A percentile compares a stretch with the other conserved stretches of the same genome.
These are phyloP conservation scores for Nevesoporus exiguus DNA, from an alignment of 768 basidiomycete species.

Conservation along the genomic window DNA sequence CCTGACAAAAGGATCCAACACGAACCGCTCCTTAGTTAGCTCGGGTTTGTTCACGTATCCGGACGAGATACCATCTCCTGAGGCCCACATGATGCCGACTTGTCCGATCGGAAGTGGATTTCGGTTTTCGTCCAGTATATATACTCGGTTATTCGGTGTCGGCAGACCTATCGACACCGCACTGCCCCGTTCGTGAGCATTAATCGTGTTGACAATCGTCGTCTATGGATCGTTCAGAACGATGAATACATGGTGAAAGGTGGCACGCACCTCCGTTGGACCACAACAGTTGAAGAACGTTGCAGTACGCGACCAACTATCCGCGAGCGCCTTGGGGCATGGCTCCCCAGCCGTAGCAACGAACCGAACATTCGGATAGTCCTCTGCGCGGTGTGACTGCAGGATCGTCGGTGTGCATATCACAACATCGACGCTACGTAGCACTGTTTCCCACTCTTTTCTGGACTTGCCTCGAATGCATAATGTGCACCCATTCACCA, in stretches of 20 bases:
- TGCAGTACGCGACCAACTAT: background rate
- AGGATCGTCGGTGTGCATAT: background rate
- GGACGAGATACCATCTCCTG: background rate
- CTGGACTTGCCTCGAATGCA: background rate
- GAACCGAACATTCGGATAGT: background rate
- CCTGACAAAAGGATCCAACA: background rate
- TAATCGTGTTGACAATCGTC: background rate
- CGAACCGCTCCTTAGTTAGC: background rate
- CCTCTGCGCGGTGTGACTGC: background rate
- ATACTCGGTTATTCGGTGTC: background rate
- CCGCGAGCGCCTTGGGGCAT: background rate
- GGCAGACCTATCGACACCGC: background rate
- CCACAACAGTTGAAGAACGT: background rate
- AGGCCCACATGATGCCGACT: background rate
- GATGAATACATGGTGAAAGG: background rate
- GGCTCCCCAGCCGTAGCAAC: background rate
- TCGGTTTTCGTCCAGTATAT: background rate
- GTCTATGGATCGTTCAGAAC: background rate
- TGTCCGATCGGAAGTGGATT: background rate
- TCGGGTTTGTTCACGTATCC: background rate
- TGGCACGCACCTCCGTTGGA: background rate
- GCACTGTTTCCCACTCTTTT: background rate
- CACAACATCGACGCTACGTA: background rate
- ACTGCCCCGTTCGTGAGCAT: background rate
- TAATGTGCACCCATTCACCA: background rate